Conservation (phyloP, 2,329 filamentous ascomycete genomes). For the Xylariomycetidae sp. region DNA sequence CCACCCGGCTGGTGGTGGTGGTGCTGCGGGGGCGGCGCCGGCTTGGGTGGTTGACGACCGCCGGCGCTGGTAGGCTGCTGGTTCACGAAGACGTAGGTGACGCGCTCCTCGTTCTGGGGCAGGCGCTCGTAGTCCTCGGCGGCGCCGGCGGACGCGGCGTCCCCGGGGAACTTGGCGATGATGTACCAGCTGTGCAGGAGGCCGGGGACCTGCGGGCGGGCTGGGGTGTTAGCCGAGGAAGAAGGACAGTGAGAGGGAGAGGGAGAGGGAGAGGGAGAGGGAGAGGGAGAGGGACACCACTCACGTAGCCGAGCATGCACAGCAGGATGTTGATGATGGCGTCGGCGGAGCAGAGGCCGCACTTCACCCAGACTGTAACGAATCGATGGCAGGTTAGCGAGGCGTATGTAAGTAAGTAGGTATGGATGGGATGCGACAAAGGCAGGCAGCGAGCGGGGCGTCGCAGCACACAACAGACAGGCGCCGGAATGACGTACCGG, state of each 20-base stretch:
- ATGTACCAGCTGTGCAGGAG: constrained; percentile 98
- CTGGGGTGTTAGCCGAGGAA: constrained; percentile 14
- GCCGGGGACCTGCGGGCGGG: constrained; percentile 58
- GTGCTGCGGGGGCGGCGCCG: constrained; percentile 24
- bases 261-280: not conserved
- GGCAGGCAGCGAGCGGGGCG: not conserved
- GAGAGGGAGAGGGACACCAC: constrained; percentile 20
- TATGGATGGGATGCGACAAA: not conserved
- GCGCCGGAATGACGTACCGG: constrained; percentile 50
- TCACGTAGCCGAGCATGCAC: constrained; percentile 63
- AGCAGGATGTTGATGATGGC: constrained; percentile 93
- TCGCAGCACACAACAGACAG: constrained; percentile 1
- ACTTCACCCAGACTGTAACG: constrained; percentile 83
- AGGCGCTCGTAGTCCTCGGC: constrained; percentile 41
- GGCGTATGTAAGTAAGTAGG: no score
- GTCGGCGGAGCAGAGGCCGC: constrained; percentile 86
- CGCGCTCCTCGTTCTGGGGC: constrained; percentile 20
- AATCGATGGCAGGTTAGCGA: constrained; percentile 1
- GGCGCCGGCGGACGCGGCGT: constrained; percentile 60
- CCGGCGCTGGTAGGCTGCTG: constrained; percentile 31
- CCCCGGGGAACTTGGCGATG: constrained; percentile 82
- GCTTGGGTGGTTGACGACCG: no score
- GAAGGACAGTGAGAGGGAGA: constrained; percentile 20
- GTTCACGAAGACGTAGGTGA: constrained; percentile 79
- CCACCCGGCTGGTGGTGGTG: constrained; percentile 26